Base-by-base conservation (phyloP, 176 grass and related monocot genomes). In the Musa acuminata region DNA sequence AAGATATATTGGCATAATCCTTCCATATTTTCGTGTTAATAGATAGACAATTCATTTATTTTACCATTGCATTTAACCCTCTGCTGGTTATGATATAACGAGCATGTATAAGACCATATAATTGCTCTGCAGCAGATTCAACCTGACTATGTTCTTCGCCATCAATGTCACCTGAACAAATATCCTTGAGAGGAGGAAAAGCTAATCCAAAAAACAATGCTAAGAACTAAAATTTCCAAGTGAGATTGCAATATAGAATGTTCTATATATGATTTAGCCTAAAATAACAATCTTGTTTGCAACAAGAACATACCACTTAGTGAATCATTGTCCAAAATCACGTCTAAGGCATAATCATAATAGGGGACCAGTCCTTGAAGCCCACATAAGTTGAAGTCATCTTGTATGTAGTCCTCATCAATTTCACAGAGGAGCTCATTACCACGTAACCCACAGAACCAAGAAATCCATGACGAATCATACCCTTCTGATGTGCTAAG, bases 381-480 rank as follows among this genome's bases (percentile, higher is more conserved):
- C 11, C 76, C 76, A 67, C 76, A 78, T 69, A 78, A 69, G 64
- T 78, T 78, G 63, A 78, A 78, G 4, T 78, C 76, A 49, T 78
- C 76, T 69, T 78, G 76, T 69, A 78, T 78, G 52, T 78, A 78
- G 52, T 78, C 76, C 3, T 78, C 76, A 58, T 78, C 76, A 55
- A 78, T 64, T 78, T 78, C 76, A 78, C 63, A 68, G 12, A 78
- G 64, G 51, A 78, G 20, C 63, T 78, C 76, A 78, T 78, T 78
- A 35, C 76, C 76, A 43, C 76, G 50, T 21, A 78, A 69, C 21
- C 64, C 64, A 69, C 76, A 78, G n/a, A 78, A 78, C 76, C 76
- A 78, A 55, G 76, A 55, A 69, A 78, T 78, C 76, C 76, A 78
- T 53, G 76, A 78, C 54, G 76, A 69, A 68, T 78, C 76, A 14